These are phyloP conservation scores for Metarhizium sp. DNA, from an alignment of 2,329 filamentous ascomycete species.

Conservation along the genomic window DNA sequence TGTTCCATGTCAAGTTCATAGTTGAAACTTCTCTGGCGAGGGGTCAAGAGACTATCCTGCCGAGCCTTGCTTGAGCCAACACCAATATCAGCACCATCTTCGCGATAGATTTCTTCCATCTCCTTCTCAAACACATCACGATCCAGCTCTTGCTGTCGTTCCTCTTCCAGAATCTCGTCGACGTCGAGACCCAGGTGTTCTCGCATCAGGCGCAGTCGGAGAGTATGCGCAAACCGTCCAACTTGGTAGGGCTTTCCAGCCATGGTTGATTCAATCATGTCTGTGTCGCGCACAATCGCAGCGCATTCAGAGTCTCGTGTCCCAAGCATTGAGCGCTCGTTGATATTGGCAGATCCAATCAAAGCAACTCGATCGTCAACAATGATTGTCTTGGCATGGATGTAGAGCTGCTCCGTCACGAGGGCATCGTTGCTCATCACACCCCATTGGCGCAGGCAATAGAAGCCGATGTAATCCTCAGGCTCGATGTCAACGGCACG, in stretches of 20 bases:
- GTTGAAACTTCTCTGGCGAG: conserved; percentile 53
- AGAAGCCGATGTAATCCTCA: conserved; percentile 93
- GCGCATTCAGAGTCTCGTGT: conserved; percentile 87
- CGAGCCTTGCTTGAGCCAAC: conserved; percentile 21
- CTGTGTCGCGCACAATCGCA: conserved; percentile 81
- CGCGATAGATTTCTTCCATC: conserved; percentile 54
- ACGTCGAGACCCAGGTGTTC: conserved; percentile 96
- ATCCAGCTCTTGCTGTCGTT: conserved; percentile 58
- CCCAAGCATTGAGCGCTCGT: conserved; percentile 92
- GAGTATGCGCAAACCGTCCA: conserved; percentile 82
- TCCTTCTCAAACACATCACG: conserved; percentile 45
- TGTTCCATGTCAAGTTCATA: conserved; percentile 42
- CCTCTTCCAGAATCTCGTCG: conserved; percentile 78
- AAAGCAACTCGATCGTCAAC: conserved; percentile 89
- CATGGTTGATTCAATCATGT: conserved; percentile 90
- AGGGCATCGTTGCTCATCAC: conserved; percentile 76
- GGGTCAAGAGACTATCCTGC: conserved; percentile 25
- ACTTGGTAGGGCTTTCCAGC: conserved; percentile 81
- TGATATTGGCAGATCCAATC: conserved; percentile 97
- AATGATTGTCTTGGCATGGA: conserved; percentile 94
- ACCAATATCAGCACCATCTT: conserved; percentile 18
- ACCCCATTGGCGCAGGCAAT: conserved; percentile 85
- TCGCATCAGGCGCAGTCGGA: conserved; percentile 89
- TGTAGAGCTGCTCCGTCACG: conserved; percentile 94
- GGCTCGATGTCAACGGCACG: conserved; percentile 76